phyloP scores from a whole-genome alignment of 306 rosid species.

The Mimosa bimucronata region DNA sequence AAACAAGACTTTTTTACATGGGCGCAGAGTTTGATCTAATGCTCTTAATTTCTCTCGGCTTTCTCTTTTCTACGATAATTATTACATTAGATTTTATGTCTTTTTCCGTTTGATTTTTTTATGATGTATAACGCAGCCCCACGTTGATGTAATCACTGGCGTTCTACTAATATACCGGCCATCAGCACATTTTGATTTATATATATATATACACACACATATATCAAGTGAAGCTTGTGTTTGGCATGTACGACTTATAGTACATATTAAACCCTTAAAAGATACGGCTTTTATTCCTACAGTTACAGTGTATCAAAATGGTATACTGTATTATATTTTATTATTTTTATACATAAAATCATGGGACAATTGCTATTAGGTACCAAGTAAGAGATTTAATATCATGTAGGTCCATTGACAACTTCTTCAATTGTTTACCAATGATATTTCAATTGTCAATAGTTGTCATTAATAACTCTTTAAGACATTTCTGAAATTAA shows the following conservation, averaged over 20 bases:
- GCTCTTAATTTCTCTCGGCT: neutral
- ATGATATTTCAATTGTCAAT: too few species aligned
- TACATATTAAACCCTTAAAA: neutral
- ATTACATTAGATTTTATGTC: neutral
- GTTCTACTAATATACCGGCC: neutral
- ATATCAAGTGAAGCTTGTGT: neutral
- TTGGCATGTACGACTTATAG: neutral
- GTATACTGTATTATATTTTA: neutral
- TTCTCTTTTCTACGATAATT: neutral
- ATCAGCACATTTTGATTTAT: neutral
- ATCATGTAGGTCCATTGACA: too few species aligned
- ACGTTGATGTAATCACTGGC: neutral
- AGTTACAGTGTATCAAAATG: neutral
- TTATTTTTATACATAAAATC: neutral
- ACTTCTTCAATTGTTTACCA: too few species aligned
- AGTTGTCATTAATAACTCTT: too few species aligned
- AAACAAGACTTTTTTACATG: neutral
- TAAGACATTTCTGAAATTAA: too few species aligned
- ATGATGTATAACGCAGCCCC: neutral
- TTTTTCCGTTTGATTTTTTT: neutral
- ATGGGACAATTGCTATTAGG: too few species aligned
- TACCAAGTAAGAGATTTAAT: too few species aligned
- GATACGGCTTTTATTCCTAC: neutral
- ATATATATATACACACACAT: fast-evolving
- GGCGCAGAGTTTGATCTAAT: too few species aligned